A percentile compares a stretch with the other conserved stretches of the same genome.
These are phyloP conservation scores for Tulasnella calospora DNA, from an alignment of 768 basidiomycete genomes.

Conservation along the genomic window DNA sequence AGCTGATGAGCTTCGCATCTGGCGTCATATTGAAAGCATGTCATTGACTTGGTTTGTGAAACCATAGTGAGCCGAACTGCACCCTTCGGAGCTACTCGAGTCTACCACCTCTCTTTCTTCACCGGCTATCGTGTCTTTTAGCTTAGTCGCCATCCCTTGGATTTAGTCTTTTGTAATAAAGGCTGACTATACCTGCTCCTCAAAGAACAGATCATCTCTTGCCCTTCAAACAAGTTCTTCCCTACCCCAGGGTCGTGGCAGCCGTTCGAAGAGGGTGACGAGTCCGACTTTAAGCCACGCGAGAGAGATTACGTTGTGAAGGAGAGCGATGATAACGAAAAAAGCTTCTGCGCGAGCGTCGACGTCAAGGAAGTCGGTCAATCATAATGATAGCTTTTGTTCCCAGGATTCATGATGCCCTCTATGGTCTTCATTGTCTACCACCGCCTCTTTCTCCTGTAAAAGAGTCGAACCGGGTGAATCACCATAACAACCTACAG, in stretches of 20 bases:
- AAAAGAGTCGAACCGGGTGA: too few species aligned
- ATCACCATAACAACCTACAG: too few species aligned
- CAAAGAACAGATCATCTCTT: slow-evolving; percentile 48
- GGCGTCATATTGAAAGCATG: too few species aligned
- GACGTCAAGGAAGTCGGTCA: not conserved
- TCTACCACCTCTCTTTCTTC: slow-evolving; percentile 77
- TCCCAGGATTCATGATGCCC: not conserved
- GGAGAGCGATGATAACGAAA: slow-evolving; percentile 9
- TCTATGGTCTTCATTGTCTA: not conserved
- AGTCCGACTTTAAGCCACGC: slow-evolving; percentile 30
- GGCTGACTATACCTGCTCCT: not conserved
- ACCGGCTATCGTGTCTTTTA: slow-evolving; percentile 69
- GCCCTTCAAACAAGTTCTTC: slow-evolving; percentile 52
- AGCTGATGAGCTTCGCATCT: too few species aligned
- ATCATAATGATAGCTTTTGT: not conserved
- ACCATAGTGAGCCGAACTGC: slow-evolving; percentile 50
- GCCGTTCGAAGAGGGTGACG: slow-evolving; percentile 55
- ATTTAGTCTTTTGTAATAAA: not conserved
- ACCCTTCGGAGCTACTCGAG: slow-evolving; percentile 61
- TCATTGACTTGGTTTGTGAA: not conserved
- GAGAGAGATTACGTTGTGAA: not conserved
- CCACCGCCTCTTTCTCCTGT: not conserved
- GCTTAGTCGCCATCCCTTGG: not conserved
- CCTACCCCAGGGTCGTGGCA: slow-evolving; percentile 51
- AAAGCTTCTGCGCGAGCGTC: not conserved